A percentile compares a stretch with the other conserved stretches of the same genome.
Conservation (phyloP, 1,284 basidiomycete species). For the Testicularia cyperi region DNA sequence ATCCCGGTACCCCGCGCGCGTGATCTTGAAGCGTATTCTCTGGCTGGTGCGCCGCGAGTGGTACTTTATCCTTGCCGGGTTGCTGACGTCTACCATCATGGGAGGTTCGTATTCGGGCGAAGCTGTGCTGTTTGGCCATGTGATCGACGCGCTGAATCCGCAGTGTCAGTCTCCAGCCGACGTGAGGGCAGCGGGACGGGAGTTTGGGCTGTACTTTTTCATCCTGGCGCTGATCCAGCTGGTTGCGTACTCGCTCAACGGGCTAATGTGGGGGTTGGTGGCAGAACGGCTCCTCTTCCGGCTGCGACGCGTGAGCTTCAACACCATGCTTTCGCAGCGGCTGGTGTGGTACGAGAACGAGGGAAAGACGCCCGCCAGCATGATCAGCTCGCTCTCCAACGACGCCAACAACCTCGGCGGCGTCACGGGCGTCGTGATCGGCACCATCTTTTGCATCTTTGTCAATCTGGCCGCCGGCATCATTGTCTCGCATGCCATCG, state of each 20-base stretch:
- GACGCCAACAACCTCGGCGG: conserved; percentile 49
- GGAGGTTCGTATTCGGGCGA: conserved; percentile 50
- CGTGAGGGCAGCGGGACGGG: conserved; percentile 27
- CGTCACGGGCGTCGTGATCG: conserved; percentile 46
- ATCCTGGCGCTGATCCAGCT: conserved; percentile 47
- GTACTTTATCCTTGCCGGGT: conserved; percentile 33
- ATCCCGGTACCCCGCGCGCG: conserved; percentile 9
- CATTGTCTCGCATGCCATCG: conserved; percentile 37
- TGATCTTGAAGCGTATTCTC: conserved; percentile 26
- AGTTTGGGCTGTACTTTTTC: conserved; percentile 48
- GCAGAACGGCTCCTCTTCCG: conserved; percentile 49
- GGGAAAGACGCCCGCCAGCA: conserved; percentile 24
- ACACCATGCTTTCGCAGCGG: conserved; percentile 36
- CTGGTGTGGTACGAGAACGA: conserved; percentile 42
- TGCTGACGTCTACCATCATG: conserved; percentile 43
- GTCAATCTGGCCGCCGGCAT: conserved; percentile 49
- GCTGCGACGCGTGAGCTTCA: conserved; percentile 36
- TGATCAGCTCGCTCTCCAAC: conserved; percentile 44
- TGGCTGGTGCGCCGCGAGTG: conserved; percentile 32
- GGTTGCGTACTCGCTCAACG: conserved; percentile 45
- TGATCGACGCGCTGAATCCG: conserved; percentile 53
- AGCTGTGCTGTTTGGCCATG: conserved; percentile 51
- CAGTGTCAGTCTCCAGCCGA: conserved; percentile 32
- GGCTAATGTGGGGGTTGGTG: conserved; percentile 41
- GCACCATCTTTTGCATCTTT: conserved; percentile 51